Evolutionary conservation across 2,329 filamentous ascomycete species (phyloP), one percentile per base, ranked within the genome.

Genomic region (Talaromyces amestolkiae): DNA sequence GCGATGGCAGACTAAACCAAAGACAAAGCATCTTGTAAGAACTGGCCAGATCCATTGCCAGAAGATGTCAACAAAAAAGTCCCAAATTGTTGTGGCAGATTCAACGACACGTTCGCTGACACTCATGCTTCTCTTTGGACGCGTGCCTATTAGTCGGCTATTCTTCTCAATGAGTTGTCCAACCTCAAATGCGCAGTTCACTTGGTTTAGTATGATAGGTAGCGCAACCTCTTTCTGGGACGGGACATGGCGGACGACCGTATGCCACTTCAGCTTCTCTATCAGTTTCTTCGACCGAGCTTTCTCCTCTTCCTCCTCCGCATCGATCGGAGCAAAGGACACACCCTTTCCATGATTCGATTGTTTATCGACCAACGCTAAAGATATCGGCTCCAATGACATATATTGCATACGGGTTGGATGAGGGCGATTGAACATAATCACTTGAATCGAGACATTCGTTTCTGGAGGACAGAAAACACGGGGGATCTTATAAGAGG

Each of bases 351-450:
- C 78, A 63, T 69, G 74, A 45, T 60, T 77, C 58, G 74, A 81
- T 65, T 70, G 82, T 71, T 94, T 92, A 73, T 94, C 91, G 2
- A 86, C 91, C 15, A 99, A 82, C 0, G 93, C 93, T 49, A 99
- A 83, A 0, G 93, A 89, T 61, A 99, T 98, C 0, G 95, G 94
- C 33, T 88, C 86, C 22, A 97, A 82, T 0, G 95, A 99, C 71
- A 98, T 90, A 77, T 98, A 99, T 78, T 99, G 94, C 95, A 99
- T 98, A 64, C 89, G 87, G 37, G 85, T 88, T 0, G 95, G 94
- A 65, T 90, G 86, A 0, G 95, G 95, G 56, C 93, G 85, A 72
- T 97, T 89, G 77, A 96, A 99, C 65, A 96, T 84, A 65, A 98
- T 91, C 53, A 97, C 86, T 75, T 99, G 95, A 54, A 96, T 87